phyloP scores from a whole-genome alignment of 768 basidiomycete species.

The Suillus subluteus region DNA sequence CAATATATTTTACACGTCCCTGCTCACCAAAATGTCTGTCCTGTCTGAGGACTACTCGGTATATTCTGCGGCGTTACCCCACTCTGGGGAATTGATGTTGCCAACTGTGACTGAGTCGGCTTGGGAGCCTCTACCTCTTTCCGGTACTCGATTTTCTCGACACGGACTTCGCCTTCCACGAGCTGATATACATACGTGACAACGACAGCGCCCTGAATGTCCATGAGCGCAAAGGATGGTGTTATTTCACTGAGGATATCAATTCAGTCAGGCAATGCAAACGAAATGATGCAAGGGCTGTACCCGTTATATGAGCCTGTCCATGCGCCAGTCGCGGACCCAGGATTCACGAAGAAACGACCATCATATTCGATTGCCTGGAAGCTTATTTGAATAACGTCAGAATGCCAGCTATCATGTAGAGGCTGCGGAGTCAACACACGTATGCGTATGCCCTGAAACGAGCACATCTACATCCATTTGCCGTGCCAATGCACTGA shows the following conservation, averaged over 20 bases:
- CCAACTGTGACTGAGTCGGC: conserved; percentile 36
- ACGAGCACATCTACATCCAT: conserved; percentile 98
- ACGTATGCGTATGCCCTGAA: conserved; percentile 95
- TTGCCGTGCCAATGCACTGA: conserved; percentile 85
- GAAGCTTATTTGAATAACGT: conserved; percentile 56
- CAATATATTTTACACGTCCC: background rate
- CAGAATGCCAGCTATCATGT: background rate
- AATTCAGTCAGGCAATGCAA: conserved; percentile 1
- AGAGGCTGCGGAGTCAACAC: conserved; percentile 3
- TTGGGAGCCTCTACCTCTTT: conserved; percentile 55
- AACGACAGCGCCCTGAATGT: conserved; percentile 95
- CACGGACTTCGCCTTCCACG: conserved; percentile 91
- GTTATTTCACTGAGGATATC: conserved; percentile 66
- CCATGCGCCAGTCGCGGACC: conserved; percentile 95
- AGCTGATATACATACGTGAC: conserved; percentile 98
- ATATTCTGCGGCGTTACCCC: conserved; percentile 55
- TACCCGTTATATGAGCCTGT: conserved; percentile 48
- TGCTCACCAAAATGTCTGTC: conserved; percentile 11
- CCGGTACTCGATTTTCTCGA: conserved; percentile 87
- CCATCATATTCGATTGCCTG: conserved; percentile 92
- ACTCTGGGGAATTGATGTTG: conserved; percentile 41
- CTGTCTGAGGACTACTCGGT: conserved; percentile 32
- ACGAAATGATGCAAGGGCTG: background rate
- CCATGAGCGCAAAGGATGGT: conserved; percentile 97
- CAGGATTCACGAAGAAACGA: conserved; percentile 95